These are phyloP conservation scores for Arthrinium puccinioides DNA, from an alignment of 2,329 filamentous ascomycete genomes.

Conservation along the genomic window DNA sequence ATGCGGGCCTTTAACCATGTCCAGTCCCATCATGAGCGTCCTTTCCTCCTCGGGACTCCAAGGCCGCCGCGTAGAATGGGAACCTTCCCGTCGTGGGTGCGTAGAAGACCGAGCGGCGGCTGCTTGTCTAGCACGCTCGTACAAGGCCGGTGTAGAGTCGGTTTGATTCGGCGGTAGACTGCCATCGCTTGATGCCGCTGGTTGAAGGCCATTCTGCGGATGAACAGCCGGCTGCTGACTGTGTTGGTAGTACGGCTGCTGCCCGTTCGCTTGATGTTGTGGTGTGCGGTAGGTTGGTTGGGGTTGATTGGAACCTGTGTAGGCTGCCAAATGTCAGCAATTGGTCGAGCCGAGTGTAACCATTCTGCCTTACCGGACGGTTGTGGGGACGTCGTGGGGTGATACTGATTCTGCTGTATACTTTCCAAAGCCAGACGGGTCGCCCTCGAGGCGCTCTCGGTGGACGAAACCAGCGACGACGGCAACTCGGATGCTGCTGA, in stretches of 20 bases:
- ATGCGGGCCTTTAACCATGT: conserved; percentile 82
- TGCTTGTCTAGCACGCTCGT: conserved; percentile 52
- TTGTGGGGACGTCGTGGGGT: conserved; percentile 21
- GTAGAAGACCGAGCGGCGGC: conserved; percentile 49
- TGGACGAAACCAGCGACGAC: conserved; percentile 19
- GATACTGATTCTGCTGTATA: conserved; percentile 24
- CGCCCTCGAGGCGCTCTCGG: conserved; percentile 23
- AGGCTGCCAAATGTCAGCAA: too few species aligned
- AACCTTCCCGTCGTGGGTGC: conserved; percentile 47
- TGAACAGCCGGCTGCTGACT: conserved; percentile 12
- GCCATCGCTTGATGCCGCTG: conserved; percentile 16
- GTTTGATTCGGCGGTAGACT: conserved; percentile 48
- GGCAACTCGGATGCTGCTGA: conserved; percentile 17
- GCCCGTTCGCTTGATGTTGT: conserved; percentile 11
- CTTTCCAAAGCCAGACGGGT: conserved; percentile 23
- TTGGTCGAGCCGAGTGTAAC: too few species aligned
- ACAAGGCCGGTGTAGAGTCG: conserved; percentile 46
- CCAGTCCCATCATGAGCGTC: conserved; percentile 80
- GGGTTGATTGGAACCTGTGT: too few species aligned
- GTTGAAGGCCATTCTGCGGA: conserved; percentile 13
- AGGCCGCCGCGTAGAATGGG: conserved; percentile 61
- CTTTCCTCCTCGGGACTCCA: conserved; percentile 90
- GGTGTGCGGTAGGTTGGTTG: not conserved
- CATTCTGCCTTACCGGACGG: conserved; percentile 12
- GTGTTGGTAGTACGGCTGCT: conserved; percentile 16